Conservation (phyloP, 2,329 filamentous ascomycete species). For the Diaporthe destruens region DNA sequence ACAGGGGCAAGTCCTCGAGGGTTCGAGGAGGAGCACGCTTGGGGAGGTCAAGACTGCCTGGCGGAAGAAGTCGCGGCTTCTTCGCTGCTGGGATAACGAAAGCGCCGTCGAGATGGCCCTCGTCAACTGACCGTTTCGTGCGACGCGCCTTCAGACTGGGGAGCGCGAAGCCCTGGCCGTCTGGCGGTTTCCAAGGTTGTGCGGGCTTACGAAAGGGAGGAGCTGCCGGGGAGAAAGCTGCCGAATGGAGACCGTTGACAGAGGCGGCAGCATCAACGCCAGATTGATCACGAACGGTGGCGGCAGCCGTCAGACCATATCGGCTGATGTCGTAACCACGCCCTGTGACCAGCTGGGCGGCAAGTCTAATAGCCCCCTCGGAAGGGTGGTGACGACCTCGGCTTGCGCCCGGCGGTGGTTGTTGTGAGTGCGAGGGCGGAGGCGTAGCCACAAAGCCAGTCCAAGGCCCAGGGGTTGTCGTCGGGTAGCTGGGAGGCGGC, state of each 20-base stretch:
- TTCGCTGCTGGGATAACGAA: constrained; percentile 50
- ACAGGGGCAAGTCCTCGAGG: constrained; percentile 36
- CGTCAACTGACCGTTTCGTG: constrained; percentile 49
- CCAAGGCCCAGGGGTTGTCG: constrained; percentile 1
- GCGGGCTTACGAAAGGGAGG: constrained; percentile 48
- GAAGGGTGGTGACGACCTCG: constrained; percentile 26
- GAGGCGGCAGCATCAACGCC: constrained; percentile 38
- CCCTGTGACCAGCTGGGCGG: constrained; percentile 40
- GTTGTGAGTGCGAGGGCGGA: constrained; percentile 27
- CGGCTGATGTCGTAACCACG: constrained; percentile 46
- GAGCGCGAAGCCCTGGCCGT: constrained; percentile 18
- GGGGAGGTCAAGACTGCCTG: constrained; percentile 58
- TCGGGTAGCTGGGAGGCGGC: constrained; percentile 10
- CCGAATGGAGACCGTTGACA: constrained; percentile 34
- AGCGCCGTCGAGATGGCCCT: constrained; percentile 41
- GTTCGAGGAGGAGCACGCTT: constrained; percentile 46
- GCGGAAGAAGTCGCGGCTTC: constrained; percentile 62
- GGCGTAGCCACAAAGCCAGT: constrained; percentile 20
- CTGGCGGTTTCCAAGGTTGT: constrained; percentile 40
- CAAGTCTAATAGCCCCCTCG: constrained; percentile 41
- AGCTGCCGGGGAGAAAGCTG: constrained; percentile 36
- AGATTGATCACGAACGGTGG: constrained; percentile 44
- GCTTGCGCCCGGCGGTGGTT: background rate
- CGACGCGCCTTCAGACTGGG: constrained; percentile 38
- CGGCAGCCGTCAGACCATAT: constrained; percentile 49